A percentile compares a stretch with the other conserved stretches of the same genome.
Conservation (phyloP, 1,139 yeast genomes). For the Chernovozyma sophiae-reginae region DNA sequence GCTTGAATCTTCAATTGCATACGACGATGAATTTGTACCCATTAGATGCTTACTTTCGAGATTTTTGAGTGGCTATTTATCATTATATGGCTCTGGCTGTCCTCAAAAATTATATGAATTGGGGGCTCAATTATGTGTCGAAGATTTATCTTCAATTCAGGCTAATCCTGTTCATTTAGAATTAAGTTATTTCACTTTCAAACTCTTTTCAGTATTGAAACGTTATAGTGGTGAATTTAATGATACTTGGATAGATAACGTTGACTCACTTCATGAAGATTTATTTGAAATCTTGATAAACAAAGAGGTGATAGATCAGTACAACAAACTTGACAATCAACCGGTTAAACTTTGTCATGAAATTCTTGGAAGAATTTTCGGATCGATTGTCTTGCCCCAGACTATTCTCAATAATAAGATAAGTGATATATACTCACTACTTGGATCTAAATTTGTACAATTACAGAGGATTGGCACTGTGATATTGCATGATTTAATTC, state of each 20-base stretch:
- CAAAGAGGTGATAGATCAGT: slow-evolving; percentile 17
- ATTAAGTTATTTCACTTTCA: slow-evolving; percentile 47
- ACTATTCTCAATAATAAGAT: slow-evolving; percentile 14
- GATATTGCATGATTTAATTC: slow-evolving; percentile 32
- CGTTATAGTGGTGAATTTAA: slow-evolving; percentile 21
- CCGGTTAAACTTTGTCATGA: slow-evolving; percentile 32
- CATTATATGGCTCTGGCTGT: slow-evolving; percentile 15
- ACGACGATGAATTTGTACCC: slow-evolving; percentile 48
- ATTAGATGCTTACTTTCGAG: slow-evolving; percentile 51
- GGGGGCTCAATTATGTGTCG: slow-evolving; percentile 41
- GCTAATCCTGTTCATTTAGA: slow-evolving; percentile 34
- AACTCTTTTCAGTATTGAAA: slow-evolving; percentile 31
- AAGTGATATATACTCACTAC: slow-evolving; percentile 18
- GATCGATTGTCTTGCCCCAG: slow-evolving; percentile 10
- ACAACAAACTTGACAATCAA: slow-evolving; percentile 20
- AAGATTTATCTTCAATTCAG: slow-evolving; percentile 46
- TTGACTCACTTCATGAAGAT: slow-evolving; percentile 25
- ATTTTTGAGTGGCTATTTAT: slow-evolving; percentile 33
- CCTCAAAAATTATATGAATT: slow-evolving; percentile 35
- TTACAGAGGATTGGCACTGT: slow-evolving; percentile 35
- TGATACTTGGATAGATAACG: slow-evolving; percentile 29
- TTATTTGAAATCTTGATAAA: slow-evolving; percentile 34
- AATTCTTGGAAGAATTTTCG: slow-evolving; percentile 27
- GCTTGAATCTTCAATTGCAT: slow-evolving; percentile 61
- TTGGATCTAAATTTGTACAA: slow-evolving; percentile 20